Evolutionary conservation across 2,329 filamentous ascomycete genomes (phyloP).

Genomic region (Fusarium chaquense): DNA sequence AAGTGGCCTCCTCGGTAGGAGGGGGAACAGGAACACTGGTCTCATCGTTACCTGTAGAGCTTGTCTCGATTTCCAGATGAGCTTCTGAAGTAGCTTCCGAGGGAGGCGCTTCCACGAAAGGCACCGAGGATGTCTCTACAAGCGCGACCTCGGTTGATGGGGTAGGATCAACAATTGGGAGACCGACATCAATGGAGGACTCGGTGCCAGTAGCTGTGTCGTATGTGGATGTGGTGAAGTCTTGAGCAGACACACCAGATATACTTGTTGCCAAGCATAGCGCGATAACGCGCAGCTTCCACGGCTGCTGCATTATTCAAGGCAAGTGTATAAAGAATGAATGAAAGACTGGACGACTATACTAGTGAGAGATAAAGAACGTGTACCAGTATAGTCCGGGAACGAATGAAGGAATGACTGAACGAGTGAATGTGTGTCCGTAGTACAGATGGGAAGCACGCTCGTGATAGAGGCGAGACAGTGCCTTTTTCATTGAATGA

Average conservation of each 20-base stretch:
- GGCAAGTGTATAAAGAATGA: not conserved
- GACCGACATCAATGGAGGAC: fast-evolving
- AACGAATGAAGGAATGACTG: not conserved
- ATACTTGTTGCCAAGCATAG: conserved; percentile 3
- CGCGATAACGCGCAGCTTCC: conserved; percentile 22
- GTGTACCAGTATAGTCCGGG: not conserved
- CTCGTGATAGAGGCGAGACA: not conserved
- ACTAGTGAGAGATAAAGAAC: not conserved
- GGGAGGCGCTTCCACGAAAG: not conserved
- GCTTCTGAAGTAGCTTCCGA: not conserved
- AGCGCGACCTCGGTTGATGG: not conserved
- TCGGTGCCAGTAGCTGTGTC: not conserved
- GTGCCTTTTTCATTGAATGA: conserved; percentile 20
- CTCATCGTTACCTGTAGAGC: not conserved
- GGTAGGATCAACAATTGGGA: not conserved
- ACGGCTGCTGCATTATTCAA: conserved; percentile 6
- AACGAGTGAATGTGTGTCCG: not conserved
- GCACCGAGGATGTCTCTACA: not conserved
- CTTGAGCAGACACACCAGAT: conserved; percentile 4
- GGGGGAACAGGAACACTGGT: not conserved
- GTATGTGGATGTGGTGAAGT: not conserved
- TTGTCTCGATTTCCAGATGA: not conserved
- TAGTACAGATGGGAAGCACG: not conserved
- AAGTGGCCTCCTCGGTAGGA: fast-evolving
- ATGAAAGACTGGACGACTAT: not conserved